Conservation (phyloP, 2,329 filamentous ascomycete genomes). For the Rhinocladiella similis region DNA sequence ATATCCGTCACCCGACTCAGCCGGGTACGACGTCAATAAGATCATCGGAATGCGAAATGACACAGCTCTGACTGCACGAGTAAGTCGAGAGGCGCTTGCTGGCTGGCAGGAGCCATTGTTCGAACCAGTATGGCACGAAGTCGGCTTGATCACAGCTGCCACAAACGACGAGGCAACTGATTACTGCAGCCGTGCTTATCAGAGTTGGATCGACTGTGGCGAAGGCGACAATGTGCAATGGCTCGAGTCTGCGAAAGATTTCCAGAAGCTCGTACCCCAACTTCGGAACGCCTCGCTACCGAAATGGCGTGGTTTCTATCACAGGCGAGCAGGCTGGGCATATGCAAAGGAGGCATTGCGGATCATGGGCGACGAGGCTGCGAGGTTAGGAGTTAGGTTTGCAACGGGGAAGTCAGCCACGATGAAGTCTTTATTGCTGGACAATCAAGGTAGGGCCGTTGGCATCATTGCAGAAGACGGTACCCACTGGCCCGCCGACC, state of each 20-base stretch:
- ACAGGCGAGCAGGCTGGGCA: constrained; percentile 8
- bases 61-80: constrained; percentile 5
- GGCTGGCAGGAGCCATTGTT: constrained; percentile 10
- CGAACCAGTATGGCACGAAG: constrained; percentile 7
- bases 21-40: constrained; percentile 10
- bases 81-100: constrained; percentile 8
- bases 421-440: constrained; percentile 7
- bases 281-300: constrained; percentile 1
- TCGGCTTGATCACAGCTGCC: constrained; percentile 6
- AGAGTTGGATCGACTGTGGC: constrained; percentile 9
- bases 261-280: neutral
- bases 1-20: constrained; percentile 7
- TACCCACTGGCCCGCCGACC: constrained; percentile 4
- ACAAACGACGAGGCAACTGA: constrained; percentile 6
- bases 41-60: constrained; percentile 11
- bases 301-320: constrained; percentile 6
- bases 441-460: neutral
- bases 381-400: constrained; percentile 2
- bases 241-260: constrained; percentile 5
- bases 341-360: constrained; percentile 6
- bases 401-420: constrained; percentile 4
- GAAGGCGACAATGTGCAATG: constrained; percentile 10
- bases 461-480: constrained; percentile 4
- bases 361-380: constrained; percentile 9
- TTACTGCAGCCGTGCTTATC: constrained; percentile 4